These are phyloP conservation scores for Yamadazyma phyllophila DNA, from an alignment of 805 yeast genomes.

Conservation along the genomic window DNA sequence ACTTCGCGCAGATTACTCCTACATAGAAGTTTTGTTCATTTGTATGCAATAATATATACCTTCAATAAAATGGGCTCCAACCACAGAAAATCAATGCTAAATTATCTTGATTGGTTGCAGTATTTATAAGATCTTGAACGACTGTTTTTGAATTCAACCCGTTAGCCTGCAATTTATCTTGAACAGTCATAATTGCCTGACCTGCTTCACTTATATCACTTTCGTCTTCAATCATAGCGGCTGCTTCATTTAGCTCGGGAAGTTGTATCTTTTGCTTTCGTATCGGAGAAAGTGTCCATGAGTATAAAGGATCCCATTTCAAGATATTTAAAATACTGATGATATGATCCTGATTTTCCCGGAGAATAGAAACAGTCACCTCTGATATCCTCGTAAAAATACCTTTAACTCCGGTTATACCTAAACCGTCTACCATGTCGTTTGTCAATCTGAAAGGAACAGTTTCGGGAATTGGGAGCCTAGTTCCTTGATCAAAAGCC, in stretches of 20 bases:
- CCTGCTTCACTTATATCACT: conserved; percentile 70
- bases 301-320: conserved; percentile 87
- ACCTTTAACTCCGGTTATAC: conserved; percentile 83
- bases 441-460: conserved; percentile 92
- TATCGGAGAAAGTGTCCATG: conserved; percentile 86
- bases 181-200: conserved; percentile 71
- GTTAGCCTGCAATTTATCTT: conserved; percentile 61
- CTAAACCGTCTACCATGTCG: conserved; percentile 86
- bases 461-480: conserved; percentile 82
- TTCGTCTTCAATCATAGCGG: conserved; percentile 17
- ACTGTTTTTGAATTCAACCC: conserved; percentile 80
- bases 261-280: conserved; percentile 53
- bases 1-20: background rate
- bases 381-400: conserved; percentile 72
- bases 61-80: conserved; percentile 73
- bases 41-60: too few relatives aligned
- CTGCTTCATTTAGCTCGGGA: conserved; percentile 24
- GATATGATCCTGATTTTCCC: conserved; percentile 66
- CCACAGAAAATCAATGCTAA: conserved; percentile 78
- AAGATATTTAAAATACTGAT: conserved; percentile 80
- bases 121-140: conserved; percentile 74
- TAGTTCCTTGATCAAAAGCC: conserved; percentile 91
- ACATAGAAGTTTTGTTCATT: background rate
- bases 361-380: conserved; percentile 63
- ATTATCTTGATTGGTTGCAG: conserved; percentile 67